Conservation (phyloP, 495 filamentous ascomycete genomes). For the Aspergillus indologenus region DNA sequence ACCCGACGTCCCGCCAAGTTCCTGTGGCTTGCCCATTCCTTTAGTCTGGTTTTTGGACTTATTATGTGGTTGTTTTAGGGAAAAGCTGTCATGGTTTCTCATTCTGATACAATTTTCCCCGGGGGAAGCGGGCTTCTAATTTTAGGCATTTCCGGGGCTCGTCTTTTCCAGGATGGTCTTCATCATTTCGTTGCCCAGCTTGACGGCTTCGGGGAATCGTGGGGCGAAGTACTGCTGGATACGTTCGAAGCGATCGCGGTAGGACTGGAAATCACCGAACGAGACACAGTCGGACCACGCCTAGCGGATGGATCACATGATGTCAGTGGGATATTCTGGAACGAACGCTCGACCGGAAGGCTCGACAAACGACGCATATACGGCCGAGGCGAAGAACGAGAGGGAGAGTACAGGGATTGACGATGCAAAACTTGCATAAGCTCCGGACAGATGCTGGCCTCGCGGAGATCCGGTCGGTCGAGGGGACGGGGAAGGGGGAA, state of each 20-base stretch:
- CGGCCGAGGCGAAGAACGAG: not conserved
- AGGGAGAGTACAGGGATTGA: not conserved
- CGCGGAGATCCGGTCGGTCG: not conserved
- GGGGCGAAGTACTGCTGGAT: constrained; percentile 90
- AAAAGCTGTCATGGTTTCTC: not conserved
- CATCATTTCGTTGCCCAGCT: constrained; percentile 94
- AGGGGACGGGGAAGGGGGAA: not conserved
- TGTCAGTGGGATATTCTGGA: not conserved
- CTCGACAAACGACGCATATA: not conserved
- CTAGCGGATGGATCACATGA: constrained; percentile 24
- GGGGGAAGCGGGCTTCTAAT: not conserved
- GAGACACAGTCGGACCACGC: constrained; percentile 93
- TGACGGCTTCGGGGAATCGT: constrained; percentile 77
- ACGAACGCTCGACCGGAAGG: not conserved
- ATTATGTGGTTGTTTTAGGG: not conserved
- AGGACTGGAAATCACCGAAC: constrained; percentile 86
- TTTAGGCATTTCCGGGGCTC: constrained; percentile 14
- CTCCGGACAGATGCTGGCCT: not conserved
- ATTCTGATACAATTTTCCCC: not conserved
- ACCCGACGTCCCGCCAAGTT: not conserved
- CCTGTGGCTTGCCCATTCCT: not conserved
- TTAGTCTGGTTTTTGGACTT: not conserved
- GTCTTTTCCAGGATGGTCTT: constrained; percentile 88
- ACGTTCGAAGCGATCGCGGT: constrained; percentile 80
- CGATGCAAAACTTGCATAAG: not conserved